Percentiles rank a stretch among this genome's conserved stretches.
These are phyloP conservation scores for Monosporozyma aquatica DNA, from an alignment of 805 yeast species.

Conservation along the genomic window DNA sequence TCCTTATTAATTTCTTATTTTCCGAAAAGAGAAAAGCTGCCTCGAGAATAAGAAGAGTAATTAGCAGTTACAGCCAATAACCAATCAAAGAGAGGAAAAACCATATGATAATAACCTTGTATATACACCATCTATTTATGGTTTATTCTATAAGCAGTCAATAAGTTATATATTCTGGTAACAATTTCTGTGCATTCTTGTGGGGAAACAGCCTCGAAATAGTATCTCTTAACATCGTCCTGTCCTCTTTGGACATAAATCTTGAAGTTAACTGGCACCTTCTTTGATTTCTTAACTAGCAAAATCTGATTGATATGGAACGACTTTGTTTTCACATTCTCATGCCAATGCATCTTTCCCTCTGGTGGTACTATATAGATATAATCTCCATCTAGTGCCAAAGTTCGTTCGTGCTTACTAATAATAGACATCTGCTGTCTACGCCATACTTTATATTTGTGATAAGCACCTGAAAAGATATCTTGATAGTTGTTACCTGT, in stretches of 20 bases:
- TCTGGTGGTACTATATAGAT: slow-evolving; percentile 75
- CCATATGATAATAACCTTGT: not conserved
- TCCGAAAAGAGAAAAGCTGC: no score
- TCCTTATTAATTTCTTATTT: no score
- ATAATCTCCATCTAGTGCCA: slow-evolving; percentile 91
- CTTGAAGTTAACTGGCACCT: slow-evolving; percentile 72
- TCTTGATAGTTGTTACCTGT: slow-evolving; percentile 22
- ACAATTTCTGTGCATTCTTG: slow-evolving; percentile 67
- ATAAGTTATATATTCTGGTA: slow-evolving; percentile 50
- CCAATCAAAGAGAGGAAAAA: slow-evolving; percentile 1
- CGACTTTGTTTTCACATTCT: slow-evolving; percentile 70
- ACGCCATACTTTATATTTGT: slow-evolving; percentile 81
- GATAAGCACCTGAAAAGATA: slow-evolving; percentile 47
- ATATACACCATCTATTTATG: slow-evolving; percentile 14
- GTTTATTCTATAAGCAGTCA: slow-evolving; percentile 44
- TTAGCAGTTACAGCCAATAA: not conserved
- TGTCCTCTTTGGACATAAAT: slow-evolving; percentile 58
- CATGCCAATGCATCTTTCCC: slow-evolving; percentile 67
- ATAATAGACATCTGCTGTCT: slow-evolving; percentile 79
- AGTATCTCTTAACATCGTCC: slow-evolving; percentile 70
- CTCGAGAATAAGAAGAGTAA: no score
- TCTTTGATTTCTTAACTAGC: slow-evolving; percentile 65
- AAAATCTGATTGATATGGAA: slow-evolving; percentile 75
- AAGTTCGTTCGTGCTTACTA: slow-evolving; percentile 62
- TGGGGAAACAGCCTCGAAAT: slow-evolving; percentile 63